phyloP scores from a whole-genome alignment of 1,139 yeast species.

The Trichomonascaceae sp. region DNA sequence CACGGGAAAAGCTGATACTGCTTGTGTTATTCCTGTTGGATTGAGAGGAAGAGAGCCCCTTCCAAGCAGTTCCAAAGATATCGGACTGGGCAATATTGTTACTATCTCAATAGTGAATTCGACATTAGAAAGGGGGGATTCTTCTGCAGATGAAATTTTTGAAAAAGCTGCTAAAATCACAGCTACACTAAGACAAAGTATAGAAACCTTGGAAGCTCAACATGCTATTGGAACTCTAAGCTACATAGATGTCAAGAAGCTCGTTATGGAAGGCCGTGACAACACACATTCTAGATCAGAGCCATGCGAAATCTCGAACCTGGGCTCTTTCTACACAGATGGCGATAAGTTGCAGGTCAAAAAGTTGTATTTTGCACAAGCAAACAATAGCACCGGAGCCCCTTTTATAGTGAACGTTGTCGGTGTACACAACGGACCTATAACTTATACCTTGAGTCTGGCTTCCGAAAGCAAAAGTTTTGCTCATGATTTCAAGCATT shows the following conservation, averaged over 20 bases:
- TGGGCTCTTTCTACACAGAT: constrained; percentile 15
- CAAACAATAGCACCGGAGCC: constrained; percentile 10
- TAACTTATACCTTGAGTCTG: constrained; percentile 12
- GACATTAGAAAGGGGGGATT: not conserved
- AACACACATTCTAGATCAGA: constrained; percentile 10
- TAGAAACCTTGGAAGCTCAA: constrained; percentile 5
- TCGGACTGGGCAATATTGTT: constrained; percentile 7
- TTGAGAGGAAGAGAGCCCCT: constrained; percentile 1
- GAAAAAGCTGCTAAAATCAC: constrained; percentile 9
- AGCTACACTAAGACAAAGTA: constrained; percentile 2
- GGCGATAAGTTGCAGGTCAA: constrained; percentile 7
- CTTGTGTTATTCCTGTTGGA: constrained; percentile 2
- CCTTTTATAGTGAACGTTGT: constrained; percentile 13
- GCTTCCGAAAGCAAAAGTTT: constrained; percentile 9
- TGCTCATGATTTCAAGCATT: not conserved
- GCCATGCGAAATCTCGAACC: constrained; percentile 21
- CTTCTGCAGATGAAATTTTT: constrained; percentile 13
- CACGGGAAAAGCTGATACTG: not conserved
- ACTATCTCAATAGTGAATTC: not conserved
- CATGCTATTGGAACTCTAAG: constrained; percentile 15
- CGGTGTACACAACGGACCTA: constrained; percentile 12
- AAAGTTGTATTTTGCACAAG: constrained; percentile 14
- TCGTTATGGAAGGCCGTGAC: constrained; percentile 6
- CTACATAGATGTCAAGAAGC: constrained; percentile 12
- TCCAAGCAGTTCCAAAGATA: not conserved